These are phyloP conservation scores for Penicillium sumatraense DNA, from an alignment of 2,329 filamentous ascomycete species.

Conservation along the genomic window DNA sequence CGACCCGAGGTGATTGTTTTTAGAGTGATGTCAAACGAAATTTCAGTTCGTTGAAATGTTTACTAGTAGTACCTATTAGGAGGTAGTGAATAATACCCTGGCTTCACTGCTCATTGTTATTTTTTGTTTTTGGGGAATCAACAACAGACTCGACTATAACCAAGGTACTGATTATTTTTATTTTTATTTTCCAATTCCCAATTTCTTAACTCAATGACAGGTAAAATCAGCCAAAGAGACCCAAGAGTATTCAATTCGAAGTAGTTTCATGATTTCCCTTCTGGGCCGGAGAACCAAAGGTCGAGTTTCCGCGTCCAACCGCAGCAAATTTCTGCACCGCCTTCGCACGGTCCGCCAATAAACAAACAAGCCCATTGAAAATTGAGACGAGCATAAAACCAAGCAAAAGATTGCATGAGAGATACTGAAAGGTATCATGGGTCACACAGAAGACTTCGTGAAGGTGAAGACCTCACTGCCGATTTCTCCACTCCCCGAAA, in stretches of 20 bases:
- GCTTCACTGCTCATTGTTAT: too few relatives aligned
- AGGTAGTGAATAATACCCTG: too few relatives aligned
- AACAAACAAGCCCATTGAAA: neutral
- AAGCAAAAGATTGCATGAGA: neutral
- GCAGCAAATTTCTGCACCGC: constrained; percentile 3
- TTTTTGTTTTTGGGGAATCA: too few relatives aligned
- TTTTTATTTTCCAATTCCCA: too few relatives aligned
- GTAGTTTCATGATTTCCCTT: neutral
- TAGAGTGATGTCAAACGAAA: neutral
- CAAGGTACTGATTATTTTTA: too few relatives aligned
- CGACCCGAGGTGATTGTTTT: neutral
- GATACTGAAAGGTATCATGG: neutral
- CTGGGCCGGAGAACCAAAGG: neutral
- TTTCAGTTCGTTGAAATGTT: too few relatives aligned
- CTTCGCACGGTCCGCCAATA: constrained; percentile 3
- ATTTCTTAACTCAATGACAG: too few relatives aligned
- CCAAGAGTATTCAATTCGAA: too few relatives aligned
- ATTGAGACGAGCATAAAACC: neutral
- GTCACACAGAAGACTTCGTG: neutral
- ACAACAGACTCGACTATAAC: too few relatives aligned
- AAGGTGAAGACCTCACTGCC: constrained; percentile 14
- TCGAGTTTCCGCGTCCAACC: neutral
- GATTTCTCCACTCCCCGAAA: constrained; percentile 13
- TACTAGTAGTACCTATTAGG: too few relatives aligned
- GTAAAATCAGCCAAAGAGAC: too few relatives aligned